Base-by-base conservation (phyloP, 2,329 filamentous ascomycete genomes). In the Thelonectria olida region DNA sequence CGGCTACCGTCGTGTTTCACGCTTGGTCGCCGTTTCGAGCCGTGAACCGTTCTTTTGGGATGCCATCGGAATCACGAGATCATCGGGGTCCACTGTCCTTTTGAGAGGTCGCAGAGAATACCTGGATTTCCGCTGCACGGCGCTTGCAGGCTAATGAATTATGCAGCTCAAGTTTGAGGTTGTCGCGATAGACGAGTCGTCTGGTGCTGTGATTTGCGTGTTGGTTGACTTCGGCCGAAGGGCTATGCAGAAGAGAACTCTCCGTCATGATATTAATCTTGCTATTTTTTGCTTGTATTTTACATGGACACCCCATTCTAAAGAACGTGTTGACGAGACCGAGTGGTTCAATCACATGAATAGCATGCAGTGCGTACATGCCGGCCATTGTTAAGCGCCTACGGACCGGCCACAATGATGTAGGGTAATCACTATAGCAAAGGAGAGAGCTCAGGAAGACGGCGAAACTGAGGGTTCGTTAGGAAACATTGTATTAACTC, bases 21-120 rank as follows among this genome's bases (percentile, higher is more conserved):
- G 23, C 52, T 54, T 47, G 52, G 52, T 47, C 52, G 27, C 52
- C 12, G 31, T 47, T 25, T 47, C 28, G 28, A 54, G 38, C 52
- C 44, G 44, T 27, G 38, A 36, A 36, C 52, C 52, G 31, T 54
- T 45, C 52, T 13, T 20, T 47, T 15, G 52, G 52, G 52, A 36
- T 28, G 31, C 22, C 9, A 42, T 39, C n/a, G 19, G 34, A 15
- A 31, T 28, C 12, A 25, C 22, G 28, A 27, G 19, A 47, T 22
- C 4, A 19, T 19, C 17, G 39, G 34, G 20, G 41, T 13, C 17
- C 39, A 8, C 23, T 39, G 41, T 25, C 41, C 22, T 25, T 13
- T 10, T 5, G 10, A 47, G 15, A 7, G 52, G 52, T 7, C 39
- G 19, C 39, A 22, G 19, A 13, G 34, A 39, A 39, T 19, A 20